Evolutionary conservation across 2,329 filamentous ascomycete genomes (phyloP).

Genomic region (Xylaria sp.): DNA sequence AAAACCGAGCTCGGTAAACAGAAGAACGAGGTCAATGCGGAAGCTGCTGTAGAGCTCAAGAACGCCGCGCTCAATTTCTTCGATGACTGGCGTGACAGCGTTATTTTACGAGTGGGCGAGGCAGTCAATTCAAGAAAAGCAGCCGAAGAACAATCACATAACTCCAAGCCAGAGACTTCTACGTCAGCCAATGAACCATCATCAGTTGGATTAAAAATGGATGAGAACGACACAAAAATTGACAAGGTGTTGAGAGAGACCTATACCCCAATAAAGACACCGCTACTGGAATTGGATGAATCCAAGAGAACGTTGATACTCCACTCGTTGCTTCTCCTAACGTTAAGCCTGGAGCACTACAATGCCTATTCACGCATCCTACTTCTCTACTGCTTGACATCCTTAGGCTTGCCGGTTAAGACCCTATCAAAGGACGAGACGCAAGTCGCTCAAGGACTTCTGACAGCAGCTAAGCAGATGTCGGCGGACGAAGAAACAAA

Average conservation of each 20-base stretch:
- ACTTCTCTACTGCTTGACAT: conserved; percentile 72
- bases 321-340: conserved; percentile 72
- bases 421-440: conserved; percentile 74
- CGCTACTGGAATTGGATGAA: conserved; percentile 63
- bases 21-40: conserved; percentile 36
- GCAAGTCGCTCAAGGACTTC: conserved; percentile 74
- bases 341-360: conserved; percentile 80
- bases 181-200: neutral
- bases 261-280: conserved; percentile 67
- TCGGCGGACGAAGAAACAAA: conserved; percentile 68
- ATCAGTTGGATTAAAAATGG: conserved; percentile 21
- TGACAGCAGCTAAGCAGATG: conserved; percentile 72
- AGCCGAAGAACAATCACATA: conserved; percentile 29
- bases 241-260: conserved; percentile 56
- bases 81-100: conserved; percentile 40
- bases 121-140: conserved; percentile 36
- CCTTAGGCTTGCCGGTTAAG: conserved; percentile 69
- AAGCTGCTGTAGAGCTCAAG: conserved; percentile 37
- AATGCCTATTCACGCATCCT: conserved; percentile 75
- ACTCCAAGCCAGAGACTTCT: conserved; percentile 28
- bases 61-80: conserved; percentile 37
- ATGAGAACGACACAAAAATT: conserved; percentile 48
- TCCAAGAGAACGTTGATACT: conserved; percentile 70
- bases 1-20: conserved; percentile 31
- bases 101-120: conserved; percentile 40